phyloP scores from a whole-genome alignment of 371 early-diverging fungal genomes.

The Thermomucor indicae-seudaticae region DNA sequence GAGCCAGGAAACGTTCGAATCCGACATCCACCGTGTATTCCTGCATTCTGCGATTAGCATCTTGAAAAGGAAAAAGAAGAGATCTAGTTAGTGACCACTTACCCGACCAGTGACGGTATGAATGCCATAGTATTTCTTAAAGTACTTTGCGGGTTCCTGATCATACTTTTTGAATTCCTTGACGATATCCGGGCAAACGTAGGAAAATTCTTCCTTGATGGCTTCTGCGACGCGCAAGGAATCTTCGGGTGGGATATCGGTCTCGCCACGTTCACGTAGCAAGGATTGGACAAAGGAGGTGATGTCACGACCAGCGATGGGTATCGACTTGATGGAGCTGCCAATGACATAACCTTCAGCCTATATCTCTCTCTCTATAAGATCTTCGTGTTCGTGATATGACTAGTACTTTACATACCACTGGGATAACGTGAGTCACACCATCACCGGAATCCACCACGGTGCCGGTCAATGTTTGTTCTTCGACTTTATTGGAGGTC shows the following conservation, averaged over 20 bases:
- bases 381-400: too few species aligned
- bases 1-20: constrained; percentile 96
- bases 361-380: constrained; percentile 31
- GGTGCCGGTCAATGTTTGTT: constrained; percentile 91
- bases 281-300: constrained; percentile 96
- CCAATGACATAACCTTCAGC: constrained; percentile 98
- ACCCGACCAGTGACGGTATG: constrained; percentile 87
- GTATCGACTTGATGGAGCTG: constrained; percentile 95
- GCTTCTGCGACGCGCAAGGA: constrained; percentile 89
- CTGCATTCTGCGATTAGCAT: too few species aligned
- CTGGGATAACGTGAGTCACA: constrained; percentile 98
- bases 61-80: not conserved
- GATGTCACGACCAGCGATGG: constrained; percentile 97
- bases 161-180: constrained; percentile 95
- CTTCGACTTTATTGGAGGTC: constrained; percentile 74
- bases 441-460: constrained; percentile 85
- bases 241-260: constrained; percentile 93
- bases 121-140: constrained; percentile 79
- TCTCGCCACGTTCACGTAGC: constrained; percentile 92
- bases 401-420: constrained; percentile 57
- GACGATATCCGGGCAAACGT: constrained; percentile 95
- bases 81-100: not conserved
- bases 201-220: constrained; percentile 95
- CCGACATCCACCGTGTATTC: constrained; percentile 93
- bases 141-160: constrained; percentile 82